phyloP scores from a whole-genome alignment of 2,329 filamentous ascomycete species.

The Phaeosphaeriaceae sp. region DNA sequence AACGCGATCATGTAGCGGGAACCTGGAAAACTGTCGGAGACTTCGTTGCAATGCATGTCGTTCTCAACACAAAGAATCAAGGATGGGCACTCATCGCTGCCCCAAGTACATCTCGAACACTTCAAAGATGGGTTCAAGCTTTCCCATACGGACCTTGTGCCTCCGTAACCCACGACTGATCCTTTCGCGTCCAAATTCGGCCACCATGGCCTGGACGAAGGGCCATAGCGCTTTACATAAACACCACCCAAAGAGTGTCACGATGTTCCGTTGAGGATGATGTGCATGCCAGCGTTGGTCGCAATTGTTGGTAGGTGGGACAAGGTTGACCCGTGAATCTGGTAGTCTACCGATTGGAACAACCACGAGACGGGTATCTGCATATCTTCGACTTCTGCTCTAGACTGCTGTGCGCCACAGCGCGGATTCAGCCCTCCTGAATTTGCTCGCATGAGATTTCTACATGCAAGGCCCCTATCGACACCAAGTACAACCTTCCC shows the following conservation, averaged over 20 bases:
- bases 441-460: background rate
- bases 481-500: background rate
- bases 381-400: background rate
- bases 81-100: too few species aligned
- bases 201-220: background rate
- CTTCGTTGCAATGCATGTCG: background rate
- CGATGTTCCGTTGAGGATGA: too few species aligned
- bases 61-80: background rate
- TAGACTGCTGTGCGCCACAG: background rate
- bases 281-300: too few species aligned
- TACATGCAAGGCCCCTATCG: background rate
- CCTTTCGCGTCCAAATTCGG: background rate
- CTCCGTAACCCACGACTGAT: too few species aligned
- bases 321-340: too few species aligned
- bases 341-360: background rate
- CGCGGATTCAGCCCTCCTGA: background rate
- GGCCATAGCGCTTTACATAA: conserved; percentile 1
- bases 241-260: too few species aligned
- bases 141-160: background rate
- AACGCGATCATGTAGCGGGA: background rate
- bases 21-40: background rate
- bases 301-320: too few species aligned
- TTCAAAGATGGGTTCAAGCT: too few species aligned
- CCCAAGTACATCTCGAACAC: too few species aligned
- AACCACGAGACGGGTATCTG: background rate